These are phyloP conservation scores for Crataegus laevigata DNA, from an alignment of 306 rosid species.

Conservation along the genomic window DNA sequence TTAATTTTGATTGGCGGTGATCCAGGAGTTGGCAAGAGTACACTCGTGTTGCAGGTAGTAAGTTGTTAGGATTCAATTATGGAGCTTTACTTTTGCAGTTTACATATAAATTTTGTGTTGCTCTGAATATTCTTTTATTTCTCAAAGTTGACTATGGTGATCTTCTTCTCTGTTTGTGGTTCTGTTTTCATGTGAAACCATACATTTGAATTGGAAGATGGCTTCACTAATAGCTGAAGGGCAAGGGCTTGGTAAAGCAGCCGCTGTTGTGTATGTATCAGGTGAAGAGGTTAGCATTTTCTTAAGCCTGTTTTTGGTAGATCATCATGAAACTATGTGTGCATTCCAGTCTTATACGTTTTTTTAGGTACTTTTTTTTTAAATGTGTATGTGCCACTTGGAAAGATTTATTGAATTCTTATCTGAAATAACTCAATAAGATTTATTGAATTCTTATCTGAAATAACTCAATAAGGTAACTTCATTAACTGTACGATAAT, in stretches of 20 bases:
- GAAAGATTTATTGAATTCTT: neutral
- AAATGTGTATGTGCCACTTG: neutral
- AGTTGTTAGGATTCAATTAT: slow-evolving; percentile 2
- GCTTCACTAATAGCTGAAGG: slow-evolving; percentile 69
- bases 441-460: neutral
- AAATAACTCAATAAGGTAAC: neutral
- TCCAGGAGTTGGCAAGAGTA: slow-evolving; percentile 98
- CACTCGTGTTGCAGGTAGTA: slow-evolving; percentile 80
- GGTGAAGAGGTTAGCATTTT: slow-evolving; percentile 81
- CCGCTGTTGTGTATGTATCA: slow-evolving; percentile 72
- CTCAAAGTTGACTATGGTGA: neutral
- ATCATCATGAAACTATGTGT: neutral
- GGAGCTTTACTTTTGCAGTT: neutral
- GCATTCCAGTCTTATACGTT: neutral
- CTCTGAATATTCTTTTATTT: neutral
- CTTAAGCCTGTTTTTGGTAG: neutral
- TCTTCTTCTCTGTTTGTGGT: slow-evolving; percentile 3
- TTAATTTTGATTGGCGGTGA: slow-evolving; percentile 85
- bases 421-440: neutral
- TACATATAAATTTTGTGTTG: neutral
- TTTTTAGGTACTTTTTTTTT: neutral
- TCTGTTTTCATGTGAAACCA: slow-evolving; percentile 6
- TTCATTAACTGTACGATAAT: neutral
- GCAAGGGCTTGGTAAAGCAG: slow-evolving; percentile 24
- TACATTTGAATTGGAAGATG: slow-evolving; percentile 42